Conservation (phyloP, 352 stramenopile species). For the Phytophthora gonapodyides region DNA sequence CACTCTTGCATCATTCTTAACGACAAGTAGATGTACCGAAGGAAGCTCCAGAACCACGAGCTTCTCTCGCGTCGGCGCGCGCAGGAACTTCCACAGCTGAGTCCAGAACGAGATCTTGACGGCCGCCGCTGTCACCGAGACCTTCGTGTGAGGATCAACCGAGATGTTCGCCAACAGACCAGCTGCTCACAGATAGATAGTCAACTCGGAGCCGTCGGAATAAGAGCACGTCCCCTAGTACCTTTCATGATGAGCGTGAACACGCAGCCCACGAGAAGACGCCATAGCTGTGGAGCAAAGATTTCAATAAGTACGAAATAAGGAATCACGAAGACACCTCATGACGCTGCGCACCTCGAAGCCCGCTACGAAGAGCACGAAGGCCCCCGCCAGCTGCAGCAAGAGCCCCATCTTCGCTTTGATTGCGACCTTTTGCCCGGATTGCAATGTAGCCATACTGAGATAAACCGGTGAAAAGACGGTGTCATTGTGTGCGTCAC, state of each 20-base stretch:
- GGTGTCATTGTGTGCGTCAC: not conserved
- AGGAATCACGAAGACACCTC: not conserved
- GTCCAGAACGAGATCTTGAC: constrained; percentile 64
- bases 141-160: constrained; percentile 39
- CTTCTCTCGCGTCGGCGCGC: constrained; percentile 42
- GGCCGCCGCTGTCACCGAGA: constrained; percentile 43
- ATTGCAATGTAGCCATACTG: constrained; percentile 12
- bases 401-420: constrained; percentile 19
- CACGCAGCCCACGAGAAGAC: constrained; percentile 20
- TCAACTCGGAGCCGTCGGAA: no score
- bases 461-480: no score
- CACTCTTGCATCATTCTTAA: constrained; percentile 4
- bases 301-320: not conserved
- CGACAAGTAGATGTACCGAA: constrained; percentile 44
- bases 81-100: constrained; percentile 56
- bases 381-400: constrained; percentile 16
- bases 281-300: constrained; percentile 24
- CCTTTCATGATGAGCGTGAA: constrained; percentile 28
- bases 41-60: constrained; percentile 50
- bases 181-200: constrained; percentile 23
- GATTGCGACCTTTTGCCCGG: constrained; percentile 4
- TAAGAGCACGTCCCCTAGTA: not conserved
- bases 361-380: constrained; percentile 21
- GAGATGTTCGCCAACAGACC: constrained; percentile 57
- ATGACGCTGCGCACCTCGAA: constrained; percentile 20